These are phyloP conservation scores for Castanospermum australe DNA, from an alignment of 306 rosid species.

Conservation along the genomic window DNA sequence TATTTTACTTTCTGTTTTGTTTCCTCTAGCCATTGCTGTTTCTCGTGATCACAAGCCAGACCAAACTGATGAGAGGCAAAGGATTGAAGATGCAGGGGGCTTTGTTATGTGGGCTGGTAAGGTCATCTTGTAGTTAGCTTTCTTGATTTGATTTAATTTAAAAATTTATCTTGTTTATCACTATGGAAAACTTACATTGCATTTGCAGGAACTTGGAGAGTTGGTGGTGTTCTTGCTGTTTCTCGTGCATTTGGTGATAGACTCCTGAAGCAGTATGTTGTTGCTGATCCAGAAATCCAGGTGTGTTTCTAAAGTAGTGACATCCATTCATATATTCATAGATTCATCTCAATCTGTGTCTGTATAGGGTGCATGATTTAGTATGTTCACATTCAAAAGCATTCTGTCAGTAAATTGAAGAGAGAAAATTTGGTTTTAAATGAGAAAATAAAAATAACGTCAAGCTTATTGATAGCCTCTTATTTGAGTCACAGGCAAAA, in stretches of 20 bases:
- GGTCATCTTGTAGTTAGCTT: constrained; percentile 15
- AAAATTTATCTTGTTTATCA: neutral
- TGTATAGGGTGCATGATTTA: neutral
- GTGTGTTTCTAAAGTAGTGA: constrained; percentile 38
- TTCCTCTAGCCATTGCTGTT: constrained; percentile 83
- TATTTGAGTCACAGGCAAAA: too few relatives aligned
- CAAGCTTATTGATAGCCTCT: too few relatives aligned
- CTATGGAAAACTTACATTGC: neutral
- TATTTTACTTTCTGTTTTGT: constrained; percentile 1
- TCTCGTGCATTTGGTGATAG: constrained; percentile 99
- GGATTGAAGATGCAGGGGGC: constrained; percentile 96
- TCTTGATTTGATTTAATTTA: constrained; percentile 16
- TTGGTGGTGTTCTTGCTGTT: constrained; percentile 99
- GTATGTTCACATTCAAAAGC: constrained; percentile 1
- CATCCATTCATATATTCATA: constrained; percentile 21
- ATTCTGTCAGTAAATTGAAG: neutral
- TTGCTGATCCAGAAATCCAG: constrained; percentile 99
- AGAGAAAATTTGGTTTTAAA: constrained; percentile 1
- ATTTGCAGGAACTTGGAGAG: constrained; percentile 96
- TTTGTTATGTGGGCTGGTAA: constrained; percentile 99
- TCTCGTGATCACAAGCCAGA: constrained; percentile 99
- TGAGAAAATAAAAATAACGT: neutral
- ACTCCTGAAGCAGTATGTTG: constrained; percentile 95
- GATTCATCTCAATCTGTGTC: constrained; percentile 1
- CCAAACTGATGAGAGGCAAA: constrained; percentile 92